Percentiles rank a stretch among this genome's conserved stretches.
Evolutionary conservation across 73 alveolate genomes (phyloP).

Genomic region (Strombidium stylifer): DNA sequence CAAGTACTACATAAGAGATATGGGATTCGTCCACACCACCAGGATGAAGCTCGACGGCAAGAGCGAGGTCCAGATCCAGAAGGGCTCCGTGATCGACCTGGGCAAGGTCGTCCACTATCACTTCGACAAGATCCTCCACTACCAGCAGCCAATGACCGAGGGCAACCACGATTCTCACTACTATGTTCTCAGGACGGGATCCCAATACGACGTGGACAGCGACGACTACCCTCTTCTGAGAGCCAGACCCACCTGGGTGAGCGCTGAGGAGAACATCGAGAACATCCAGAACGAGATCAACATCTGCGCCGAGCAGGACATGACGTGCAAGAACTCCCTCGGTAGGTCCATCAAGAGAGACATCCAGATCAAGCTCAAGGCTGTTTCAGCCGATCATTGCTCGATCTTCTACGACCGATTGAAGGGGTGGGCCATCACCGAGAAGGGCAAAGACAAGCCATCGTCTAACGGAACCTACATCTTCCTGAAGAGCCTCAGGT

Average conservation of each 20-base stretch:
- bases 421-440: slow-evolving; percentile 22
- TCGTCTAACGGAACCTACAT: slow-evolving; percentile 31
- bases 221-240: slow-evolving; percentile 21
- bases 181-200: slow-evolving; percentile 2
- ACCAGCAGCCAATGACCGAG: background rate
- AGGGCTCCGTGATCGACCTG: slow-evolving; percentile 25
- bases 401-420: slow-evolving; percentile 5
- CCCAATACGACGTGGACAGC: slow-evolving; percentile 15
- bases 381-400: slow-evolving; percentile 39
- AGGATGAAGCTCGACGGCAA: slow-evolving; percentile 17
- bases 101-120: slow-evolving; percentile 44
- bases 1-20: slow-evolving; percentile 23
- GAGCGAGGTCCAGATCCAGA: slow-evolving; percentile 2
- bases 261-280: slow-evolving; percentile 34
- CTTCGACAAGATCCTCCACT: slow-evolving; percentile 16
- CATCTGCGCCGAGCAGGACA: background rate
- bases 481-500: slow-evolving; percentile 18
- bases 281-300: slow-evolving; percentile 15
- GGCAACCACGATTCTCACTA: slow-evolving; percentile 2
- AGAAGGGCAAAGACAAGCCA: slow-evolving; percentile 18
- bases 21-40: slow-evolving; percentile 37
- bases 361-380: slow-evolving; percentile 23
- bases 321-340: background rate
- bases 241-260: slow-evolving; percentile 41
- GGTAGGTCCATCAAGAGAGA: slow-evolving; percentile 34